These are phyloP conservation scores for Eucalyptus virginea DNA, from an alignment of 345 rosid species.

Conservation along the genomic window DNA sequence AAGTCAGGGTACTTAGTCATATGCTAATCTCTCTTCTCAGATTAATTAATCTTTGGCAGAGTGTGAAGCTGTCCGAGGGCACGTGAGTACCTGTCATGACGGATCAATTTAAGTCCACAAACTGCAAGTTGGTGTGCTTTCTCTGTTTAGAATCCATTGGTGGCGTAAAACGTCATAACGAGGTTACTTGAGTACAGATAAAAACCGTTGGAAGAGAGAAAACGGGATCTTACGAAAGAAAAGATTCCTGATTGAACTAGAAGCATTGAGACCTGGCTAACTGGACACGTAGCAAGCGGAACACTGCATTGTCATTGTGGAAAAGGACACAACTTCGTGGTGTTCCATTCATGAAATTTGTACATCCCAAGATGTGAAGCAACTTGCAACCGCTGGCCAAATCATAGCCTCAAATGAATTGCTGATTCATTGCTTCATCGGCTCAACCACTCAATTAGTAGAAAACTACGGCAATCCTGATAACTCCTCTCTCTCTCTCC, in stretches of 20 bases:
- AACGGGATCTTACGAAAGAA: neutral
- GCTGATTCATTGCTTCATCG: neutral
- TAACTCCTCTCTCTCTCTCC: neutral
- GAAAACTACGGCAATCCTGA: neutral
- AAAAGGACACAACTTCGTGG: neutral
- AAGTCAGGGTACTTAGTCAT: neutral
- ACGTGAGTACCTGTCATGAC: neutral
- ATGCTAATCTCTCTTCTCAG: neutral
- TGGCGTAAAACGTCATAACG: neutral
- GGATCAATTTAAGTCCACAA: neutral
- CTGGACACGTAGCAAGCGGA: neutral
- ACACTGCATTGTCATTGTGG: neutral
- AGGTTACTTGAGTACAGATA: neutral
- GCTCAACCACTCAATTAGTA: neutral
- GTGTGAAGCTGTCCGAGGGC: neutral
- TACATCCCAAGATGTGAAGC: neutral
- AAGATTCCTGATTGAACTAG: neutral
- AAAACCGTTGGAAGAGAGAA: neutral
- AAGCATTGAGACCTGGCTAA: neutral
- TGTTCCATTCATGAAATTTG: neutral
- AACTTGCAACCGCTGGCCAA: neutral
- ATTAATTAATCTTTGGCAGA: neutral
- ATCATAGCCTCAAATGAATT: neutral
- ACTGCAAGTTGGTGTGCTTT: neutral
- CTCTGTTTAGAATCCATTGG: neutral